Conservation (phyloP, 1,139 yeast species). For the Arxiozyma telluris region DNA sequence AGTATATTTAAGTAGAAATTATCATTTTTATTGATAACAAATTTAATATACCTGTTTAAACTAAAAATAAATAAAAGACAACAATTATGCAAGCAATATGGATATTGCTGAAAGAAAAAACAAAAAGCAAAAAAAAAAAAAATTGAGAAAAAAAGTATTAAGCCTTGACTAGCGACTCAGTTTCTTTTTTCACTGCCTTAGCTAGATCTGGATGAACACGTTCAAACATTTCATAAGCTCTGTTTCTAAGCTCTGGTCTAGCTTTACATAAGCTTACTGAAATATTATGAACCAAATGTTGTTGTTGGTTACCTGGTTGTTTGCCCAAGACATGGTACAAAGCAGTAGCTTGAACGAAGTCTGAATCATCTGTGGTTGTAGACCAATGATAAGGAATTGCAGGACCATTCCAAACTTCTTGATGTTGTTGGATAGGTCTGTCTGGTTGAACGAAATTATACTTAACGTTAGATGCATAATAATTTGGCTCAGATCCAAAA, state of each 20-base stretch:
- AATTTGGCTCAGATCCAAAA: constrained; percentile 78
- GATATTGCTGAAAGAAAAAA: too few species aligned
- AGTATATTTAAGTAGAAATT: too few species aligned
- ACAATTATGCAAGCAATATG: too few species aligned
- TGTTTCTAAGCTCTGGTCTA: constrained; percentile 62
- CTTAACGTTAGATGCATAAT: constrained; percentile 43
- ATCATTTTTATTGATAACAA: too few species aligned
- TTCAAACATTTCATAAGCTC: constrained; percentile 52
- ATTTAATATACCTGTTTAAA: too few species aligned
- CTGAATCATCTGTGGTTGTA: constrained; percentile 50
- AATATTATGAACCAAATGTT: constrained; percentile 73
- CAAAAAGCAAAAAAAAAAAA: neutral
- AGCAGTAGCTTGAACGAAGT: constrained; percentile 59
- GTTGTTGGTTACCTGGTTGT: constrained; percentile 64
- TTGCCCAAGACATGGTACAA: constrained; percentile 65
- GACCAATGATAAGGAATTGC: constrained; percentile 88
- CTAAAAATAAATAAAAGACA: too few species aligned
- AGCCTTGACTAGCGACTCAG: neutral
- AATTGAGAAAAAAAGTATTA: neutral
- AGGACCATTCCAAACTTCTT: constrained; percentile 83
- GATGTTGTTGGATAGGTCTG: constrained; percentile 47
- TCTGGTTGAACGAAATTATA: constrained; percentile 28
- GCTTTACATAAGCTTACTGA: constrained; percentile 54
- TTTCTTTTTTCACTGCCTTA: constrained; percentile 48
- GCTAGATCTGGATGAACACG: constrained; percentile 41